A percentile compares a stretch with the other conserved stretches of the same genome.
Evolutionary conservation across 306 rosid species (phyloP).

Genomic region (Quillaja saponaria): DNA sequence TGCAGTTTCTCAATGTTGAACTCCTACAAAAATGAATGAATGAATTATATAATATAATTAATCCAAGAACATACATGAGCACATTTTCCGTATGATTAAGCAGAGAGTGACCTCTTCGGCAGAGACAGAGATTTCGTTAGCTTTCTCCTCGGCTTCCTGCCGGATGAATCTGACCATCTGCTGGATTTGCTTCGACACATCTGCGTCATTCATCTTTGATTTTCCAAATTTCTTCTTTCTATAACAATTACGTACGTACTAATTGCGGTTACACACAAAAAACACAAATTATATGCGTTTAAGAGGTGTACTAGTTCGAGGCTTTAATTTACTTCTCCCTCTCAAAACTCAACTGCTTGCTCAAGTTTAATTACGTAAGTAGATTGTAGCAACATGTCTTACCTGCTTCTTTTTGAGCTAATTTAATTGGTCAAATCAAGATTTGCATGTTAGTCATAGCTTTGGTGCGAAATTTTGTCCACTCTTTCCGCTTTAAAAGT

Average conservation of each 20-base stretch:
- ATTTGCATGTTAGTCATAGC: neutral
- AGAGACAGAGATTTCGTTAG: constrained; percentile 65
- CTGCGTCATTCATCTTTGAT: constrained; percentile 63
- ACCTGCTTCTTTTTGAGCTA: too few species aligned
- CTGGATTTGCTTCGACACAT: constrained; percentile 69
- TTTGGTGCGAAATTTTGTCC: constrained; percentile 20
- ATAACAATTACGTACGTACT: too few species aligned
- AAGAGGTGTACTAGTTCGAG: too few species aligned
- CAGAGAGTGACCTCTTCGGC: constrained; percentile 52
- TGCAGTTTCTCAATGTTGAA: constrained; percentile 69
- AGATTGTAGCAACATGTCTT: too few species aligned
- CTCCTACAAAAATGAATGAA: constrained; percentile 35
- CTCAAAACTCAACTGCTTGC: too few species aligned
- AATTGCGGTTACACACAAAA: too few species aligned
- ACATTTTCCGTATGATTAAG: neutral
- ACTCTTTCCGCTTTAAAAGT: neutral
- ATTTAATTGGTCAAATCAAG: neutral
- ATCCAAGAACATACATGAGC: neutral
- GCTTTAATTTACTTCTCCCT: too few species aligned
- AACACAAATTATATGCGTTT: too few species aligned
- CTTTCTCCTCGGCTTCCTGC: constrained; percentile 81
- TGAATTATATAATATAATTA: neutral
- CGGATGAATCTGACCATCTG: constrained; percentile 82
- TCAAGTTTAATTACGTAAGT: too few species aligned
- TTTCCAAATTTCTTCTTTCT: neutral